Conservation (phyloP, 805 yeast genomes). For the Yarrowia porcina region DNA sequence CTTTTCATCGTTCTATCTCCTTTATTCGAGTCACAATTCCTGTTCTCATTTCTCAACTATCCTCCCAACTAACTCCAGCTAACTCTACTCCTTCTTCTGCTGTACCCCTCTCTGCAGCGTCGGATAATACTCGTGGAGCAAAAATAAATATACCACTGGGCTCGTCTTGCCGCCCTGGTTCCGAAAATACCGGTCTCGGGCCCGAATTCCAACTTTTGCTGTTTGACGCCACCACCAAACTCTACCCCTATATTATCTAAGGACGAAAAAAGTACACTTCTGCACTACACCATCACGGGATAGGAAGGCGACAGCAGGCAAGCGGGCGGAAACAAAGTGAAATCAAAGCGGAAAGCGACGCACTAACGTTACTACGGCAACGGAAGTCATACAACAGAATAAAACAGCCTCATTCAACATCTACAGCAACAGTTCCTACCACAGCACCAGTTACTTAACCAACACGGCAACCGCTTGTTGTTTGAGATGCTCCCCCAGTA, state of each 20-base stretch:
- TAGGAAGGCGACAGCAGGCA: too few species aligned
- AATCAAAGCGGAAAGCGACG: too few species aligned
- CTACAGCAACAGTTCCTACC: not conserved
- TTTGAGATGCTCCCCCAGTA: not conserved
- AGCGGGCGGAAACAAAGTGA: too few species aligned
- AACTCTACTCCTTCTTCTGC: too few species aligned
- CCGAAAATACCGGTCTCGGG: not conserved
- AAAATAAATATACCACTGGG: not conserved
- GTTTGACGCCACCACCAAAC: not conserved
- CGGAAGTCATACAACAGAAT: not conserved
- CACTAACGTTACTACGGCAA: not conserved
- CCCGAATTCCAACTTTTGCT: not conserved
- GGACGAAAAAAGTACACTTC: constrained; percentile 3
- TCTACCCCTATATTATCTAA: not conserved
- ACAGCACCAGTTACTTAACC: too few species aligned
- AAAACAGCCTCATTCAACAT: too few species aligned
- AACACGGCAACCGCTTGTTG: too few species aligned
- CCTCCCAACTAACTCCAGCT: not conserved
- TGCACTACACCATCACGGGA: constrained; percentile 19
- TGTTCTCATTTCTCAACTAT: not conserved
- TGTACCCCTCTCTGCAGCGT: not conserved
- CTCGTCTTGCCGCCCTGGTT: not conserved
- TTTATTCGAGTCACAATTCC: not conserved
- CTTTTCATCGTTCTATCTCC: not conserved
- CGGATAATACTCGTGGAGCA: not conserved